Base-by-base conservation (phyloP, 2,329 filamentous ascomycete genomes). In the Emergomyces pasteurianus region DNA sequence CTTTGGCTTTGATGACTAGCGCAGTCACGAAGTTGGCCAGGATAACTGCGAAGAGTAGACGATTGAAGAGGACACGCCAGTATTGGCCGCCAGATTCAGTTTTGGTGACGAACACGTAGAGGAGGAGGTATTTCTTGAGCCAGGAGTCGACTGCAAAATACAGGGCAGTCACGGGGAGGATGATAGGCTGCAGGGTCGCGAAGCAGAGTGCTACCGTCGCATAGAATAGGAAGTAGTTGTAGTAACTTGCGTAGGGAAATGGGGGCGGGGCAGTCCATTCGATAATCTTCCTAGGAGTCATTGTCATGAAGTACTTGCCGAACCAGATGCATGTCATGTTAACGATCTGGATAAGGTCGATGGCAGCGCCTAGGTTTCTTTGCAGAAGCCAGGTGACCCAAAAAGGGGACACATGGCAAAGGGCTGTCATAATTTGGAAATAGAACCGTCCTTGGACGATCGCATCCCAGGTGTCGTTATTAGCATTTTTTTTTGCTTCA, bases 151-250 rank as follows among this genome's bases (percentile, higher is more conserved):
- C 79, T 58, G 79, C 78, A 73, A 97, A 97, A 79, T 96, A 99
- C 36, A 96, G 76, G 1, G 92, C 91, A 0, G 89, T 90, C 46
- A 95, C 88, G 0, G 89, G 86, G 8, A 99, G 80, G 1, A 94
- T 88, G 28, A 97, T 80, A 0, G 94, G 94, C 73, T 97, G 94
- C 58, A 97, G 80, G 1, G 86, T 85, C 1, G 87, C 86, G 70
- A 94, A 96, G 68, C 86, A 90, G 18, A 99, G 79, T 0, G 90
- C 88, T 38, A 97, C 89, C 0, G 92, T 96, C 28, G 88, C 81
- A 77, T 97, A 99, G 76, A 90, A 99, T 36, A 97, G 80, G 74
- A 96, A 96, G 73, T 95, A 97, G 74, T 96, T 97, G 81, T 96
- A 99, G 77, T 97, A 97, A 67, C 85, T 90, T 62, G 94, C 90